These are phyloP conservation scores for Cladorrhinum sp. DNA, from an alignment of 2,329 filamentous ascomycete genomes.

Conservation along the genomic window DNA sequence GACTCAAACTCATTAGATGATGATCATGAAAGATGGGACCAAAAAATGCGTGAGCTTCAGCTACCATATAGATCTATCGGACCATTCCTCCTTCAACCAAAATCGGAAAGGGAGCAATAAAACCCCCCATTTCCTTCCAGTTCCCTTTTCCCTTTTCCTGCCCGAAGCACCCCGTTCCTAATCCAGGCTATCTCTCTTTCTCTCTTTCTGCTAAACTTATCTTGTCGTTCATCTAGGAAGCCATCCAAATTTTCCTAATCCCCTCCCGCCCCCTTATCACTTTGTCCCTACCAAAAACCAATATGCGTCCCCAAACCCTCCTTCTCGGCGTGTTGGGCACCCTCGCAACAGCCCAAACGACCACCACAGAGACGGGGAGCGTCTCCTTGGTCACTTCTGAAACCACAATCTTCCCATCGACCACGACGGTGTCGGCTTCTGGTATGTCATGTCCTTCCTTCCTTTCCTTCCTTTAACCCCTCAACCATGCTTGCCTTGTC, in stretches of 20 bases:
- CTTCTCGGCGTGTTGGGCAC: slow-evolving; percentile 13
- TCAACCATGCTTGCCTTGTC: no score
- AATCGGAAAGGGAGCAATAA: background rate
- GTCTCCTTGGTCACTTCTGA: slow-evolving; percentile 24
- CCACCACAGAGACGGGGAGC: slow-evolving; percentile 23
- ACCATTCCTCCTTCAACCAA: background rate
- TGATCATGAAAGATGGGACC: background rate
- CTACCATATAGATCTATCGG: no score
- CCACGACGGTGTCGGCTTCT: background rate
- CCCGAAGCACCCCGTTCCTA: background rate
- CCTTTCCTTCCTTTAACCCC: background rate
- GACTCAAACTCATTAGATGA: background rate
- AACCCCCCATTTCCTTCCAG: background rate
- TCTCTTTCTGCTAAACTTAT: background rate
- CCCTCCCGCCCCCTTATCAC: background rate
- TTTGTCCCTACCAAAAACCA: background rate
- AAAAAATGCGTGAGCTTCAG: no score
- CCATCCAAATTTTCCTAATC: background rate
- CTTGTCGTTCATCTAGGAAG: background rate
- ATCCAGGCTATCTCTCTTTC: background rate
- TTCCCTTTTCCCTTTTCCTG: background rate
- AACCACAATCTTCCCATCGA: slow-evolving; percentile 19
- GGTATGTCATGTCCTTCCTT: slow-evolving; percentile 3
- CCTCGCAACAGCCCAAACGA: slow-evolving; percentile 25
- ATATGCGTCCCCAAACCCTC: slow-evolving; percentile 25